phyloP scores from a whole-genome alignment of 441 rosid genomes.

The Eruca vesicaria region DNA sequence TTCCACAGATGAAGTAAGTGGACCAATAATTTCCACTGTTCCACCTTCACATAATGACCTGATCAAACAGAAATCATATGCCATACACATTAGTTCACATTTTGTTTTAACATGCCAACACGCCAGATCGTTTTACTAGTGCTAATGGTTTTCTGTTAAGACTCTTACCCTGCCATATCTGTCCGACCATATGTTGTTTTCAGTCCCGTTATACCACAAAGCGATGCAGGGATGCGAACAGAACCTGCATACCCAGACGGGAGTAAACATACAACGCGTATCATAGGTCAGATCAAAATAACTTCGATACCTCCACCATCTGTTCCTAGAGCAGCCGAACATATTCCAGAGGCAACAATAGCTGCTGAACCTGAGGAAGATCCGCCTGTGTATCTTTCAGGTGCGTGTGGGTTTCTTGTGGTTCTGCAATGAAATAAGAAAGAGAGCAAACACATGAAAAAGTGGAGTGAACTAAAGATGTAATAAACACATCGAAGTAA shows the following conservation, averaged over 20 bases:
- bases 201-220: slow-evolving; percentile 86
- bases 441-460: not conserved
- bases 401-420: slow-evolving; percentile 79
- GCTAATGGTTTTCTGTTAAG: not conserved
- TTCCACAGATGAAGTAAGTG: slow-evolving; percentile 77
- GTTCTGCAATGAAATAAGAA: slow-evolving; percentile 53
- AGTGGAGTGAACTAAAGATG: not conserved
- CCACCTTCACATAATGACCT: slow-evolving; percentile 67
- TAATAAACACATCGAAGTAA: not conserved
- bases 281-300: slow-evolving; percentile 14
- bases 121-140: not conserved
- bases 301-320: slow-evolving; percentile 83
- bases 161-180: slow-evolving; percentile 68
- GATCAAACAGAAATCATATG: not conserved
- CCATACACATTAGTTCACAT: not conserved
- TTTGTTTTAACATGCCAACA: no score
- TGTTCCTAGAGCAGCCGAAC: slow-evolving; percentile 92
- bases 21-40: slow-evolving; percentile 83
- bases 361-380: slow-evolving; percentile 97
- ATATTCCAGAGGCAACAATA: slow-evolving; percentile 81
- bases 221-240: slow-evolving; percentile 77
- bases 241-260: slow-evolving; percentile 62
- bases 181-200: slow-evolving; percentile 87
- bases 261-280: slow-evolving; percentile 12
- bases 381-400: slow-evolving; percentile 87